Conservation (phyloP, 23 red algal genomes). For the Gracilaria caudata region DNA sequence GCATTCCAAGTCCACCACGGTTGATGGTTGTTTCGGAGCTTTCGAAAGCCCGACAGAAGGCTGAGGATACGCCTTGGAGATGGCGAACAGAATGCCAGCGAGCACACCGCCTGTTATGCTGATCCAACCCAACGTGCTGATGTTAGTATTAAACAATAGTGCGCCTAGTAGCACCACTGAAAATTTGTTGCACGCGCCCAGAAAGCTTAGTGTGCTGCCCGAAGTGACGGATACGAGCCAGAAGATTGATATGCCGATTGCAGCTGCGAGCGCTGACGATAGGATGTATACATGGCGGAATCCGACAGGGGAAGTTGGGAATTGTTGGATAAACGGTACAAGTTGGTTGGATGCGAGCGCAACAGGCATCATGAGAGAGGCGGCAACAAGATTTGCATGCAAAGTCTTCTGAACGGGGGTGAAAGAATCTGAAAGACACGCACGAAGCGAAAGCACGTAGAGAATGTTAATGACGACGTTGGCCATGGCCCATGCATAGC, state of each 20-base stretch:
- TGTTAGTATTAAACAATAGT: conserved; percentile 69
- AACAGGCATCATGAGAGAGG: conserved; percentile 59
- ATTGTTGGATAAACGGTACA: conserved; percentile 30
- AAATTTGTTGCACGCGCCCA: conserved; percentile 82
- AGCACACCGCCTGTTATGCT: conserved; percentile 62
- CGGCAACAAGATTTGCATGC: conserved; percentile 59
- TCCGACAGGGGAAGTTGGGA: conserved; percentile 10
- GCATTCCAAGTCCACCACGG: background rate
- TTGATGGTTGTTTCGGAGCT: conserved; percentile 9
- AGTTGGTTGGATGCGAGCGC: conserved; percentile 50
- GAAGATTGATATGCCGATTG: conserved; percentile 71
- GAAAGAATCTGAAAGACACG: conserved; percentile 55
- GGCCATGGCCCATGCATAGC: conserved; percentile 78
- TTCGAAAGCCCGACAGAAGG: background rate
- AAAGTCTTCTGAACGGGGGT: conserved; percentile 55
- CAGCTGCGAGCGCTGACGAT: conserved; percentile 50
- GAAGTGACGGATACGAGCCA: conserved; percentile 70
- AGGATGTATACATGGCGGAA: conserved; percentile 60
- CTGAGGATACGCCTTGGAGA: conserved; percentile 40
- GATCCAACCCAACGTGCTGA: conserved; percentile 53
- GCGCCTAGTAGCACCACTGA: conserved; percentile 71
- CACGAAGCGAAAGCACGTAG: conserved; percentile 66
- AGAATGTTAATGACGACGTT: conserved; percentile 79
- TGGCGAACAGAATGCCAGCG: conserved; percentile 72
- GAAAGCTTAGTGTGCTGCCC: conserved; percentile 73